A percentile compares a stretch with the other conserved stretches of the same genome.
Conservation (phyloP, 768 basidiomycete species). For the Rhodotorula kratochvilovae region DNA sequence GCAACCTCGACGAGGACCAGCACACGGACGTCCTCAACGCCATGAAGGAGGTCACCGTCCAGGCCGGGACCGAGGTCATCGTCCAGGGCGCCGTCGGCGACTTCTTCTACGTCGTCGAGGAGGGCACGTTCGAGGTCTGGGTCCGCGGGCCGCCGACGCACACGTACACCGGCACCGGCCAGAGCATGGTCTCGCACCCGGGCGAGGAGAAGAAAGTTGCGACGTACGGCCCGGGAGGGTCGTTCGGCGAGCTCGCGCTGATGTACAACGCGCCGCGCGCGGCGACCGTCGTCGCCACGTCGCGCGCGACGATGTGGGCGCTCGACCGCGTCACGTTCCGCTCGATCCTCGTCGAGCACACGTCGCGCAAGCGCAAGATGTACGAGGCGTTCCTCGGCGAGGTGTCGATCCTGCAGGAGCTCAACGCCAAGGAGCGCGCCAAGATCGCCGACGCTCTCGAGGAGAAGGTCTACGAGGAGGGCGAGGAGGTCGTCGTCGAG, state of each 20-base stretch:
- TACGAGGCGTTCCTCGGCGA: constrained; percentile 94
- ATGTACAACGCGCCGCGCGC: constrained; percentile 98
- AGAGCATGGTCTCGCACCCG: constrained; percentile 51
- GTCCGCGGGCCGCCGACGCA: constrained; percentile 44
- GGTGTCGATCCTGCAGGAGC: constrained; percentile 76
- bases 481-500: constrained; percentile 79
- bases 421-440: constrained; percentile 82
- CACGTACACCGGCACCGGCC: constrained; percentile 37
- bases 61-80: constrained; percentile 79
- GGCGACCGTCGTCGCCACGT: constrained; percentile 82
- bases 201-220: constrained; percentile 55
- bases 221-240: constrained; percentile 75
- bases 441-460: constrained; percentile 95
- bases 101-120: constrained; percentile 95
- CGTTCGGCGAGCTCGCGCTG: constrained; percentile 91
- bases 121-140: constrained; percentile 77
- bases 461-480: constrained; percentile 72
- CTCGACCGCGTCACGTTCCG: constrained; percentile 97
- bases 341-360: constrained; percentile 90
- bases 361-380: constrained; percentile 84
- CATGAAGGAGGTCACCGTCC: constrained; percentile 79
- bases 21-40: constrained; percentile 86
- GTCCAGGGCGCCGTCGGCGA: constrained; percentile 95
- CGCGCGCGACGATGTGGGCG: constrained; percentile 76
- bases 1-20: constrained; percentile 94